These are phyloP conservation scores for Mortierella claussenii DNA, from an alignment of 192 early-diverging fungal species.

Conservation along the genomic window DNA sequence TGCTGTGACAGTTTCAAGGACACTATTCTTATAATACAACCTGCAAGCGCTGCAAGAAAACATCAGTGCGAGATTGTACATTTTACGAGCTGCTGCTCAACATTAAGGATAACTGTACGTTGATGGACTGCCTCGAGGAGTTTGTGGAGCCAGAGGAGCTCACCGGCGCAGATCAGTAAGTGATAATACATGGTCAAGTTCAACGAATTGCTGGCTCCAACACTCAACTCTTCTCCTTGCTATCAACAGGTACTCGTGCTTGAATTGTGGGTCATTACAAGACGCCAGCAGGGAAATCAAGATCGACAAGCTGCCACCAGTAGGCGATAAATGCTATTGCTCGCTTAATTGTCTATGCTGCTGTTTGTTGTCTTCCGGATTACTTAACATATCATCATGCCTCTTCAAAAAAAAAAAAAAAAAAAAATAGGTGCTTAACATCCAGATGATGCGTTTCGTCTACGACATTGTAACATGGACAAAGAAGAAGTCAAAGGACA, in stretches of 20 bases:
- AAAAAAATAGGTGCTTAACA: constrained; percentile 45
- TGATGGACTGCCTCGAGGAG: constrained; percentile 49
- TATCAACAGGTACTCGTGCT: constrained; percentile 43
- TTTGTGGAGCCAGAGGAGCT: constrained; percentile 47
- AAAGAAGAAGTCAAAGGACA: constrained; percentile 52
- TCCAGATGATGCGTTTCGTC: constrained; percentile 56
- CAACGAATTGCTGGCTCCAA: too few relatives aligned
- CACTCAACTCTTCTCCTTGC: too few relatives aligned
- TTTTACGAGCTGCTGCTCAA: constrained; percentile 50
- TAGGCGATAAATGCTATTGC: constrained; percentile 10
- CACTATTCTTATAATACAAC: constrained; percentile 40
- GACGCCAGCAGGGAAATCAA: constrained; percentile 44
- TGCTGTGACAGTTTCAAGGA: constrained; percentile 36
- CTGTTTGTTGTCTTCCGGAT: too few relatives aligned
- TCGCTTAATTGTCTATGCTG: too few relatives aligned
- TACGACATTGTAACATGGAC: constrained; percentile 43
- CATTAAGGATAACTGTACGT: constrained; percentile 40
- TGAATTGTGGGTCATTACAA: constrained; percentile 35
- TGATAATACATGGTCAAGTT: too few relatives aligned
- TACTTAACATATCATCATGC: too few relatives aligned
- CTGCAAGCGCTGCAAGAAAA: constrained; percentile 46
- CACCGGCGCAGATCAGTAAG: constrained; percentile 39
- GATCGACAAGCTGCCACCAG: constrained; percentile 35
- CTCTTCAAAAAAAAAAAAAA: too few relatives aligned
- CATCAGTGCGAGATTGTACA: constrained; percentile 19